Percentiles rank a stretch among this genome's conserved stretches.
Evolutionary conservation across 73 alveolate species (phyloP).

Genomic region (Paramecium sonneborni): DNA sequence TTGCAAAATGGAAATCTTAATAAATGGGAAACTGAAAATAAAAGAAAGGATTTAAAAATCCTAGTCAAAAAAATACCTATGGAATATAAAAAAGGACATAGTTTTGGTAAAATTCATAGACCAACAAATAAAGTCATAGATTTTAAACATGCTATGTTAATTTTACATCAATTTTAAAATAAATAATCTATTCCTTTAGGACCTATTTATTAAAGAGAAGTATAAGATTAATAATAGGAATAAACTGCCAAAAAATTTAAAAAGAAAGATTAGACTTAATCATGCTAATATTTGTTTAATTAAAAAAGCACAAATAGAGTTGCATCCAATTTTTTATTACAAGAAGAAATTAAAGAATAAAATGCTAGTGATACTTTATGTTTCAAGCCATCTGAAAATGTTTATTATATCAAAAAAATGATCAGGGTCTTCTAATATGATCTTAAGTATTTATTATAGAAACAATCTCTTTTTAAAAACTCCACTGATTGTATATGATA

Average conservation of each 20-base stretch:
- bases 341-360: slow-evolving; percentile 16
- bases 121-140: background rate
- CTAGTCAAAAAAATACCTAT: background rate
- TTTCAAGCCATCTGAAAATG: background rate
- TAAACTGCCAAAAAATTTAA: too few species aligned
- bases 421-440: background rate
- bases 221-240: background rate
- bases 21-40: slow-evolving; percentile 28
- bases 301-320: background rate
- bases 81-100: background rate
- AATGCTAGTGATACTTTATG: background rate
- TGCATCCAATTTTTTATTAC: background rate
- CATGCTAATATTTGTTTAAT: background rate
- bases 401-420: background rate
- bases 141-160: background rate
- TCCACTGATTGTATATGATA: background rate
- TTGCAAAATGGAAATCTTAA: background rate
- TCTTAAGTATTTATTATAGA: background rate
- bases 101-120: slow-evolving; percentile 21
- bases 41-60: background rate
- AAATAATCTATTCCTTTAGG: background rate
- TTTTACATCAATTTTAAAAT: background rate
- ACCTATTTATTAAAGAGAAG: background rate
- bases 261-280: background rate
- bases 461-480: background rate